Base-by-base conservation (phyloP, 805 yeast genomes). In the Teunomyces cretensis region DNA sequence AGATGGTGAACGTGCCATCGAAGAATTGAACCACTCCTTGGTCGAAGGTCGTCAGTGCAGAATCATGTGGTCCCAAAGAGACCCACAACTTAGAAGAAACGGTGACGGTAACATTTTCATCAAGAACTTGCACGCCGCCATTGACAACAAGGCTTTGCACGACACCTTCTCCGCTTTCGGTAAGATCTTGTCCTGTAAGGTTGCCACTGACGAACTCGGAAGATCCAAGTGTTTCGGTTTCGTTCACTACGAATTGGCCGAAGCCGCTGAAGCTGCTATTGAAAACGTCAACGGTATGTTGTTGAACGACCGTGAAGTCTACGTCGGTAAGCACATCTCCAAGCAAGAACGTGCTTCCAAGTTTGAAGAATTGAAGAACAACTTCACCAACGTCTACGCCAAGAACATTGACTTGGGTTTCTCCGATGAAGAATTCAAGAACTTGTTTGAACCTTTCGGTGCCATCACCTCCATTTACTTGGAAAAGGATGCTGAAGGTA, bases 1-100 rank as follows among this genome's bases (percentile, higher is more conserved):
- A 53, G 97, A 94, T 65, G 98, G 96, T 65, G 90, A 85, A 75
- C 84, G 80, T 65, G 99, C 99, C 52, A 78, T 94, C 68, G 96
- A 90, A 67, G 94, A 89, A 74, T 82, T 94, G 74, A 94, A 92
- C 88, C 94, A 94, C 79, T 74, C 90, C 48, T 83, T 83, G 62
- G 84, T 94, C 75, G 91, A 91, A 72, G 97, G 97, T 65, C 88
- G 86, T 65, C 90, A 97, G 62, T 90, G 97, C 77, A 89, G 99
- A 75, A 92, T 94, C 78, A 94, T 94, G 98, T 90, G 98, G 97
- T 90, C 97, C 57, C 98, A 94, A 79, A 89, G 98, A 76, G 98
- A 94, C 70, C 98, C 99, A 55, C 80, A 96, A 51, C 71, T 84
- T 62, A 88, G 99, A 81, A 88, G 85, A 80, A 84, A 84, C 65